Evolutionary conservation across 139 green algal genomes (phyloP).

Genomic region (Desmodesmus armatus): DNA sequence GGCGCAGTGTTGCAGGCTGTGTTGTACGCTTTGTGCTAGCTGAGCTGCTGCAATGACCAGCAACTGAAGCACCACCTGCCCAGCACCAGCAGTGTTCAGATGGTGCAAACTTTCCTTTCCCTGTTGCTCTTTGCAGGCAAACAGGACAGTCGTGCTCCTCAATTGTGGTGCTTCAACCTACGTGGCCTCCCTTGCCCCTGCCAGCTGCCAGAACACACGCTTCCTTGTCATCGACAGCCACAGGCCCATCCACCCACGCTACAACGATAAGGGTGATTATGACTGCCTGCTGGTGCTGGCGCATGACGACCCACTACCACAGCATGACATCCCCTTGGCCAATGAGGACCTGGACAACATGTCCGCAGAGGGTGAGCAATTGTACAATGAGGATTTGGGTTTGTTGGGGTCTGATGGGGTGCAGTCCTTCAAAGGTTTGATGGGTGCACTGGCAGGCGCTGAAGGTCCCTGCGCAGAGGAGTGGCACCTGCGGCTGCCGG

Average conservation of each 20-base stretch:
- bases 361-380: constrained; percentile 9
- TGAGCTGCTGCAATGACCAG: too few species aligned
- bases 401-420: too few species aligned
- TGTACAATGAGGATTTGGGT: too few species aligned
- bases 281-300: constrained; percentile 60
- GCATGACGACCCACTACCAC: constrained; percentile 60
- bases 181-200: constrained; percentile 47
- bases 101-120: neutral
- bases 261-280: constrained; percentile 54
- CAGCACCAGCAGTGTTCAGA: neutral
- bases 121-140: constrained; percentile 45
- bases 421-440: too few species aligned
- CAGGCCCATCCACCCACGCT: constrained; percentile 60
- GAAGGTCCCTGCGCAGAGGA: too few species aligned
- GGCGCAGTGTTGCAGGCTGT: too few species aligned
- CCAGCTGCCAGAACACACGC: constrained; percentile 55
- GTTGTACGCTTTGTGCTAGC: too few species aligned
- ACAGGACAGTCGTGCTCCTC: constrained; percentile 82
- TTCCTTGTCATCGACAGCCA: constrained; percentile 88
- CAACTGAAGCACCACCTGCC: too few species aligned
- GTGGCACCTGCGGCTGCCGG: too few species aligned
- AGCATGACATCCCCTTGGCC: constrained; percentile 33
- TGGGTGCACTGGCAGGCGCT: too few species aligned
- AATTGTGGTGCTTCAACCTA: constrained; percentile 83
- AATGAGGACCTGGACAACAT: constrained; percentile 37